Evolutionary conservation across 2,329 filamentous ascomycete genomes (phyloP).

Genomic region (Pestalotiopsis fici): DNA sequence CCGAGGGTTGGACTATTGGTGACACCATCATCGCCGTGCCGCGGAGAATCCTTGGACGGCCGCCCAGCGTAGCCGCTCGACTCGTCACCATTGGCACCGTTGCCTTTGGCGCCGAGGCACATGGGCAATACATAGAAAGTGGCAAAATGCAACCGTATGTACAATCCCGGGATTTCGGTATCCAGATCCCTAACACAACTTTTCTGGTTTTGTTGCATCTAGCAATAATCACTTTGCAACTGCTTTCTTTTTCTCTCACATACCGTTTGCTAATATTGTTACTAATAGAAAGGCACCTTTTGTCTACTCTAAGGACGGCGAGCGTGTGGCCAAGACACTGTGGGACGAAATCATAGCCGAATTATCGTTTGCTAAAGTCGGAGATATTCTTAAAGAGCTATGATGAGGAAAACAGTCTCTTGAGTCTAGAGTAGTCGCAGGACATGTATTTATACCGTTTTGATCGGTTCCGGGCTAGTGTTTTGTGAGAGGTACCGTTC

Average conservation of each 20-base stretch:
- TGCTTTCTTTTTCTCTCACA: too few species aligned
- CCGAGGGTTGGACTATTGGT: background rate
- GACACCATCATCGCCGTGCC: background rate
- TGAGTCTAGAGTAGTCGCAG: too few species aligned
- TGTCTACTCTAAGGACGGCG: background rate
- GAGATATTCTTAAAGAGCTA: conserved; percentile 9
- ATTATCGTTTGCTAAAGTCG: background rate
- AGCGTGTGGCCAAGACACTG: background rate
- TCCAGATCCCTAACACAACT: background rate
- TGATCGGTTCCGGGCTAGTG: too few species aligned
- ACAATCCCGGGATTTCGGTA: background rate
- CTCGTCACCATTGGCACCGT: conserved; percentile 17
- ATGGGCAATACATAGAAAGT: conserved; percentile 12
- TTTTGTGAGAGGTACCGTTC: too few species aligned
- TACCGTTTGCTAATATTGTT: background rate
- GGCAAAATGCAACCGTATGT: conserved; percentile 13
- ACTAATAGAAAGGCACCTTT: background rate
- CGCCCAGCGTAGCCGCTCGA: background rate
- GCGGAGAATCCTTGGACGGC: background rate
- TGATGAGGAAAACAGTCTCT: too few species aligned
- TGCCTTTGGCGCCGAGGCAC: conserved; percentile 14
- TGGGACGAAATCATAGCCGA: background rate
- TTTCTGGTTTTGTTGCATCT: too few species aligned
- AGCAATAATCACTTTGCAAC: background rate
- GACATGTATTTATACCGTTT: too few species aligned